Evolutionary conservation across 2,329 filamentous ascomycete species (phyloP), one percentile per base, ranked within the genome.

Genomic region (Septoria linicola): DNA sequence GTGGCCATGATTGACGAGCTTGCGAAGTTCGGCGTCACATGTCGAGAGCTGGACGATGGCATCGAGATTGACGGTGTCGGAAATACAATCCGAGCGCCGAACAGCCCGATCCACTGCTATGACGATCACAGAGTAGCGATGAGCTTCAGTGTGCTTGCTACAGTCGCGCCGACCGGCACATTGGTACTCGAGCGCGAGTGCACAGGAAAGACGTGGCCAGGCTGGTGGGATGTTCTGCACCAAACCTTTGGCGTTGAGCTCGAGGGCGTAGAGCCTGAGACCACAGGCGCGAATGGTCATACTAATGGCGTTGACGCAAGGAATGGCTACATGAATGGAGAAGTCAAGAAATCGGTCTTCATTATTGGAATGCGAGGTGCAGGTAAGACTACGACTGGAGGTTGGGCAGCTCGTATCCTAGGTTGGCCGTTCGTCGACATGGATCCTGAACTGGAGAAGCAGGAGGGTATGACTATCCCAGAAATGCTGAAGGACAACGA

Each of bases 61-160:
- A 95, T 99, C 55, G 84, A 90, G 63, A 77, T 85, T 37, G 80
- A 84, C 58, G 81, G 81, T 13, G 73, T 75, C 36, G 75, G 76
- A 27, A 75, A 80, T 36, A 67, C 78, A 34, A 70, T 76, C 4
- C 69, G 79, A 39, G 73, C 81, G 27, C 84, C 88, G 1, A 68
- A 74, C n/a, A 79, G 76, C 7, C 84, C 87, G 23, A 80, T 99
- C 36, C 86, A 88, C 73, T 97, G 92, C 73, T 99, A 97, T 61
- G 93, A 99, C 66, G 93, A 99, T 66, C 93, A 99, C 69, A 87
- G 93, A 54, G 90, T 99, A 10, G 93, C 93, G 19, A 99, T 99
- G 90, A 96, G 92, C 72, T 96, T 99, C 72, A 93, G 90, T 59
- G 90, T 99, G 5, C 76, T 99, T 13, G 83, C 89, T 10, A 74